Conservation (phyloP, 106 monocot genomes). For the Phalaenopsis equestris region DNA sequence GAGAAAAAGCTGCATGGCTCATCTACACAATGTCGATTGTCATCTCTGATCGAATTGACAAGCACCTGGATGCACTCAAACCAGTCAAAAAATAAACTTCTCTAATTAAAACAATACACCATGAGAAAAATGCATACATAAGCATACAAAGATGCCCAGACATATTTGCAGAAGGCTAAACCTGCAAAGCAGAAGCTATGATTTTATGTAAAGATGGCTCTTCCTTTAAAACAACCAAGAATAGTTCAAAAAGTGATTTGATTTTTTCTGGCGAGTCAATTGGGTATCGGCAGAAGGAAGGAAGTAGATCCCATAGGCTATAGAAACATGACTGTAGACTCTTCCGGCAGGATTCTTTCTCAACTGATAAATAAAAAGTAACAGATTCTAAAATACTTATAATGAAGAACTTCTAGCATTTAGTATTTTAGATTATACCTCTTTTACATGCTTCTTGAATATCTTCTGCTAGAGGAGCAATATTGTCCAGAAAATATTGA, state of each 20-base stretch:
- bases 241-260: conserved; percentile 36
- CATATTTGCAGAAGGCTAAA: conserved; percentile 8
- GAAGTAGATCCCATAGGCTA: conserved; percentile 73
- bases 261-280: conserved; percentile 45
- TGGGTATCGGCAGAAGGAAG: conserved; percentile 76
- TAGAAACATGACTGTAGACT: conserved; percentile 25
- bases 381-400: background rate
- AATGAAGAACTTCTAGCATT: background rate
- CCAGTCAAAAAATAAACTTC: background rate
- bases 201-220: conserved; percentile 48
- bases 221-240: conserved; percentile 34
- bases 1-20: conserved; percentile 6
- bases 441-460: conserved; percentile 27
- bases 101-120: background rate
- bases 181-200: conserved; percentile 59
- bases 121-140: background rate
- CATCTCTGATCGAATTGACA: conserved; percentile 46
- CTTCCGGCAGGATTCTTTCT: conserved; percentile 20
- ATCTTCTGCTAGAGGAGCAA: conserved; percentile 47
- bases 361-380: conserved; percentile 31
- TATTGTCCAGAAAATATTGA: conserved; percentile 58
- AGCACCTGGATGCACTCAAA: conserved; percentile 37
- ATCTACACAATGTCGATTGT: background rate
- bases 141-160: background rate
- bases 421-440: conserved; percentile 26